A percentile compares a stretch with the other conserved stretches of the same genome.
These are phyloP conservation scores for Warburgia ugandensis DNA, from an alignment of 164 flowering plant genomes.

Conservation along the genomic window DNA sequence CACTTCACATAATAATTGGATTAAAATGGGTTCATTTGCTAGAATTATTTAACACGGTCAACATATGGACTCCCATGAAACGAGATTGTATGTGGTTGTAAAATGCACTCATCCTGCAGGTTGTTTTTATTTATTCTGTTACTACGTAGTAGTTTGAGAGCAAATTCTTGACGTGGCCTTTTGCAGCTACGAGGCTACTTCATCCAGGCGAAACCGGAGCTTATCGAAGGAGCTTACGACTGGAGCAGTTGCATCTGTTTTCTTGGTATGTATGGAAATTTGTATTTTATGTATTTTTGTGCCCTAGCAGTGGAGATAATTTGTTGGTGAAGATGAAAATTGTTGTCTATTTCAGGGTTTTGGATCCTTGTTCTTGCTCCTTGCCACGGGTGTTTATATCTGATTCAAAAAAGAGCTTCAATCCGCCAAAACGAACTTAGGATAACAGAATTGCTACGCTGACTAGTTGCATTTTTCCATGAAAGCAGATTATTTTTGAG, in stretches of 20 bases:
- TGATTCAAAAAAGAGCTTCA: conserved; percentile 10
- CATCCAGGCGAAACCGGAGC: conserved; percentile 62
- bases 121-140: too few species aligned
- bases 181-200: conserved; percentile 87
- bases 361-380: conserved; percentile 31
- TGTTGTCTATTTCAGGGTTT: conserved; percentile 23
- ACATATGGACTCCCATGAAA: too few species aligned
- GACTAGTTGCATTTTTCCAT: neutral
- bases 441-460: neutral
- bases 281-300: neutral
- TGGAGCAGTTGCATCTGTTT: conserved; percentile 81
- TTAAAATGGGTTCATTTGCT: too few species aligned
- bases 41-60: too few species aligned
- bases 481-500: neutral
- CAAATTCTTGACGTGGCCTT: neutral
- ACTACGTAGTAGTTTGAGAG: too few species aligned
- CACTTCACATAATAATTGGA: too few species aligned
- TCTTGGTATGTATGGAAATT: conserved; percentile 45
- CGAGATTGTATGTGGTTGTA: too few species aligned
- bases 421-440: neutral
- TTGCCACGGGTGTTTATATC: conserved; percentile 29
- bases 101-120: too few species aligned
- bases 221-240: conserved; percentile 62
- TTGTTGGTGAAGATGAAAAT: neutral
- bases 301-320: neutral